Percentiles rank a stretch among this genome's conserved stretches.
These are phyloP conservation scores for Pulveroboletus ravenelii DNA, from an alignment of 768 basidiomycete genomes.

Conservation along the genomic window DNA sequence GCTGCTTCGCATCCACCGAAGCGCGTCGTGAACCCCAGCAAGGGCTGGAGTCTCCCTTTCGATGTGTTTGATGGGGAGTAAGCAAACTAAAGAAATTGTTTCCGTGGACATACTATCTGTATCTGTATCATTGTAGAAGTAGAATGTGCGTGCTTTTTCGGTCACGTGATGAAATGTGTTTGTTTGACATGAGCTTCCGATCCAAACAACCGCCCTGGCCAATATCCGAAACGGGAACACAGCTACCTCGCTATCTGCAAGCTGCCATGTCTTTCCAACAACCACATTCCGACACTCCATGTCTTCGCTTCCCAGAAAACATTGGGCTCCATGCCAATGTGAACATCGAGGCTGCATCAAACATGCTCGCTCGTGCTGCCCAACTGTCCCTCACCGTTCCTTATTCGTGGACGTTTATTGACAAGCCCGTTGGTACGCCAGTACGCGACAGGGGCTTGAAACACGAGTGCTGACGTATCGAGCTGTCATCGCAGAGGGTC, in stretches of 20 bases:
- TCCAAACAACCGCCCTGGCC: conserved; percentile 27
- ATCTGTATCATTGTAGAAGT: no score
- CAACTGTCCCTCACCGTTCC: conserved; percentile 53
- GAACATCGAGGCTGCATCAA: conserved; percentile 51
- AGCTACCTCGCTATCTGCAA: background rate
- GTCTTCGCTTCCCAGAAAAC: conserved; percentile 67
- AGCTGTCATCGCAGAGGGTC: conserved; percentile 46
- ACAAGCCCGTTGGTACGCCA: conserved; percentile 65
- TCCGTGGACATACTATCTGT: background rate
- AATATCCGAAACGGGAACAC: conserved; percentile 13
- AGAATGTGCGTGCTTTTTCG: background rate
- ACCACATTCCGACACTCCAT: conserved; percentile 55
- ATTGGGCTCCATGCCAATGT: conserved; percentile 54
- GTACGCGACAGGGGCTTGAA: background rate
- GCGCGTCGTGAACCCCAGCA: conserved; percentile 55
- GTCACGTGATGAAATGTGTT: conserved; percentile 8
- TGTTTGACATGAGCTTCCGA: conserved; percentile 27
- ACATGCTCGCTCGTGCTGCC: conserved; percentile 58
- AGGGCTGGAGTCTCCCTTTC: conserved; percentile 52
- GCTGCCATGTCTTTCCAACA: conserved; percentile 35
- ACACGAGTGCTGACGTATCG: background rate
- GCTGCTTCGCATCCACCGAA: conserved; percentile 48
- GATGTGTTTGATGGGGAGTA: conserved; percentile 57
- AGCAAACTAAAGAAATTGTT: no score
- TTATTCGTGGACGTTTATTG: conserved; percentile 70